Base-by-base conservation (phyloP, 495 filamentous ascomycete species). In the Penicillium robsamsonii region DNA sequence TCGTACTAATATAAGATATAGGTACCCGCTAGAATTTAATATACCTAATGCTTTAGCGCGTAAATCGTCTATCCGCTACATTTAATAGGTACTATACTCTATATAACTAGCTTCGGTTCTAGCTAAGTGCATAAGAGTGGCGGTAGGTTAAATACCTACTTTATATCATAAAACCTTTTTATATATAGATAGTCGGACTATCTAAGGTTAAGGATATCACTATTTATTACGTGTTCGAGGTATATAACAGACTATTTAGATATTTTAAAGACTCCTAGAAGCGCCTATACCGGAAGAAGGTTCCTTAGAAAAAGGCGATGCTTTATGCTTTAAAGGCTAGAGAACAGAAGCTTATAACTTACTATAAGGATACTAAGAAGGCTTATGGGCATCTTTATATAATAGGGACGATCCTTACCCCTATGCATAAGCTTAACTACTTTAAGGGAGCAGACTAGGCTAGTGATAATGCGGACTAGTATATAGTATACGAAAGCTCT, bases 401-500 rank as follows among this genome's bases (percentile, higher is more conserved):
- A 45, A 45, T 45, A 15, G 11, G 11, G 4, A 45, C 5, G 15
- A 45, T 45, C 22, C 42, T 45, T 45, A 45, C 22, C 20, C 11
- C 5, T 12, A 45, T 25, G 27, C n/a, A 25, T 27, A 45, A 27
- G 22, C 42, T 45, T 13, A n/a, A 45, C 7, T 45, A 45, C 22
- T 45, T 45, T 27, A 25, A 45, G 11, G 22, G 22, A 45, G 6
- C n/a, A 27, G 42, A 45, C 15, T 45, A 27, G 11, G 22, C 13
- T 25, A 27, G 11, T 45, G 13, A 45, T 45, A n/a, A 45, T 43
- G 27, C 5, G 24, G 42, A 45, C n/a, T 45, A 45, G 22, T 45
- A 45, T 45, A 13, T 6, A 12, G n/a, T 45, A 17, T 35, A 51
- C 38, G 17, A 51, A 51, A 41, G 33, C n/a, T 51, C 24, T 20